phyloP scores from a whole-genome alignment of 2,329 filamentous ascomycete genomes.

The Phaeosphaeriaceae sp. region DNA sequence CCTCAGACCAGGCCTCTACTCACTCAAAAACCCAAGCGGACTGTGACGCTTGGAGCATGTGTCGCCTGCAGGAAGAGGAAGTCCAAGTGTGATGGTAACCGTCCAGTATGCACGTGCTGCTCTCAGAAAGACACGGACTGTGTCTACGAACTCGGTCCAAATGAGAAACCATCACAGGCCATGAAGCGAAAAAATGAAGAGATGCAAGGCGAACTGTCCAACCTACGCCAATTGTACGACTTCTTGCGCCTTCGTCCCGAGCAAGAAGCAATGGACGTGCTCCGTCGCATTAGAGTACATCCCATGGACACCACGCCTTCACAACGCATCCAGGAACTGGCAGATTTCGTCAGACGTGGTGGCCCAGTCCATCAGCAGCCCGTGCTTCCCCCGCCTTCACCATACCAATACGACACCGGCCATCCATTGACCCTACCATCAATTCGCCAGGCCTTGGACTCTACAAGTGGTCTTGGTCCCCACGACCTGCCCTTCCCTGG shows the following conservation, averaged over 20 bases:
- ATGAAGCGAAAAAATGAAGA: slow-evolving; percentile 47
- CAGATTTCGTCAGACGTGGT: slow-evolving; percentile 32
- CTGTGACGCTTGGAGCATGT: slow-evolving; percentile 44
- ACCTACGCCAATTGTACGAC: slow-evolving; percentile 42
- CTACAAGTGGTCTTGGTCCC: slow-evolving; percentile 15
- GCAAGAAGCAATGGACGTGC: slow-evolving; percentile 37
- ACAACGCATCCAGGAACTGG: slow-evolving; percentile 36
- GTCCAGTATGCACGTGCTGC: slow-evolving; percentile 41
- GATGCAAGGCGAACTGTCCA: slow-evolving; percentile 43
- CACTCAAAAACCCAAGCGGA: slow-evolving; percentile 42
- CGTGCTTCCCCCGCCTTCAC: slow-evolving; percentile 1
- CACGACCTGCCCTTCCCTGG: slow-evolving; percentile 22
- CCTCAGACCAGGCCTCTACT: slow-evolving; percentile 29
- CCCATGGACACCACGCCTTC: slow-evolving; percentile 22
- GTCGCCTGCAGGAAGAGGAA: slow-evolving; percentile 44
- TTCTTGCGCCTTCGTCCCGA: slow-evolving; percentile 38
- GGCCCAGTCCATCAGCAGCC: slow-evolving; percentile 15
- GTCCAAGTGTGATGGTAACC: slow-evolving; percentile 43
- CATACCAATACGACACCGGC: slow-evolving; percentile 9
- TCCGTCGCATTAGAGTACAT: slow-evolving; percentile 33
- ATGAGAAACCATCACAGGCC: slow-evolving; percentile 44
- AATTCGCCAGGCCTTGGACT: slow-evolving; percentile 36
- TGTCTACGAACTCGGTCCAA: slow-evolving; percentile 43
- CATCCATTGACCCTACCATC: slow-evolving; percentile 34
- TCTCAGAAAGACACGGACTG: slow-evolving; percentile 41